Conservation (phyloP, 805 yeast genomes). For the Cyberlindnera sargentensis region DNA sequence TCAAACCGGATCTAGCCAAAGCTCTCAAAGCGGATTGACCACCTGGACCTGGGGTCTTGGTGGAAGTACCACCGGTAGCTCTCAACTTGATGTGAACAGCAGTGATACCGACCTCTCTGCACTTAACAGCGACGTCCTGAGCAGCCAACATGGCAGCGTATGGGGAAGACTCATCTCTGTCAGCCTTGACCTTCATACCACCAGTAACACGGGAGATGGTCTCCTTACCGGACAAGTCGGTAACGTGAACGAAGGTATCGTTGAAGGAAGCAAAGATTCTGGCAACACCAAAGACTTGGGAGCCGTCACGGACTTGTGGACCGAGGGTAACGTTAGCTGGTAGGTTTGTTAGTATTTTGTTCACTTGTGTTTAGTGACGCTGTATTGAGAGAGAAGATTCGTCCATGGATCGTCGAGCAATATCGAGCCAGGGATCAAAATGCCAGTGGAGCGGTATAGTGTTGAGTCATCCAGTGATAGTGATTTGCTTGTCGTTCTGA, state of each 20-base stretch:
- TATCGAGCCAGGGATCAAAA: too few relatives aligned
- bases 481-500: too few relatives aligned
- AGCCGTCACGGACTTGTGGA: constrained; percentile 91
- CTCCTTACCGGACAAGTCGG: constrained; percentile 99
- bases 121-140: constrained; percentile 97
- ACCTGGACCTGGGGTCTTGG: constrained; percentile 99
- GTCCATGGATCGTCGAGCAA: too few relatives aligned
- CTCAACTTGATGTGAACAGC: constrained; percentile 99
- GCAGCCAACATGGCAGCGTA: constrained; percentile 99
- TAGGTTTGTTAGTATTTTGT: constrained; percentile 15
- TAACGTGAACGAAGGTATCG: constrained; percentile 99
- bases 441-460: too few relatives aligned
- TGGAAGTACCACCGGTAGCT: constrained; percentile 99
- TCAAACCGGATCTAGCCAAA: constrained; percentile 98
- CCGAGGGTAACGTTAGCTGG: constrained; percentile 58
- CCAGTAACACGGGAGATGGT: constrained; percentile 99
- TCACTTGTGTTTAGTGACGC: too few relatives aligned
- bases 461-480: too few relatives aligned
- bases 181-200: constrained; percentile 99
- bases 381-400: too few relatives aligned
- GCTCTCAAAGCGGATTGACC: constrained; percentile 99
- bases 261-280: constrained; percentile 99
- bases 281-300: constrained; percentile 99
- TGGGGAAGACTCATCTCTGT: constrained; percentile 99
- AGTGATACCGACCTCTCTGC: constrained; percentile 99